Evolutionary conservation across 1,284 basidiomycete species (phyloP).

Genomic region (Cystobasidium sp.): DNA sequence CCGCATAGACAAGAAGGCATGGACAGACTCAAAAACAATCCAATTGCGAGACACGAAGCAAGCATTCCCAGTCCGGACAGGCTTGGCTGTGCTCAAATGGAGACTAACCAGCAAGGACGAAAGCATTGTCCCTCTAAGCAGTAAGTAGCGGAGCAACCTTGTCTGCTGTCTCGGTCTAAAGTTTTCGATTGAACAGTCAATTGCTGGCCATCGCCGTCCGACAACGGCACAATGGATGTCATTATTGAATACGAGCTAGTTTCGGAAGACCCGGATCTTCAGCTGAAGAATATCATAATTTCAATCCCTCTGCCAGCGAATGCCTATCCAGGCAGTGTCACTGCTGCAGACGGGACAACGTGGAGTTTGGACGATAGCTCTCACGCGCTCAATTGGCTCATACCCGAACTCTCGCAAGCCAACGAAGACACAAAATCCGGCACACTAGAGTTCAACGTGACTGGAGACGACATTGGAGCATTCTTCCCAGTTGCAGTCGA

Average conservation of each 20-base stretch:
- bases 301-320: constrained; percentile 87
- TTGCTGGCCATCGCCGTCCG: constrained; percentile 91
- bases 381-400: constrained; percentile 82
- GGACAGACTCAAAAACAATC: constrained; percentile 71
- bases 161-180: not conserved
- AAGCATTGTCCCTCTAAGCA: constrained; percentile 83
- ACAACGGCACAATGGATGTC: constrained; percentile 86
- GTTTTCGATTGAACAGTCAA: constrained; percentile 66
- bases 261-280: constrained; percentile 67
- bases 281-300: constrained; percentile 81
- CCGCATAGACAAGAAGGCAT: constrained; percentile 83
- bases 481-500: constrained; percentile 92
- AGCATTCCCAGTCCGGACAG: constrained; percentile 85
- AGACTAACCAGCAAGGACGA: constrained; percentile 89
- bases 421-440: constrained; percentile 69
- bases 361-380: constrained; percentile 79
- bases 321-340: constrained; percentile 76
- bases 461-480: constrained; percentile 76
- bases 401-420: constrained; percentile 65
- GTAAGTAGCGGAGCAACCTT: constrained; percentile 62
- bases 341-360: constrained; percentile 71
- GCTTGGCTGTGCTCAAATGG: constrained; percentile 89
- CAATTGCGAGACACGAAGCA: constrained; percentile 81
- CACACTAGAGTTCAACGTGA: constrained; percentile 82
- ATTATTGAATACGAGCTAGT: constrained; percentile 97